Percentiles rank a stretch among this genome's conserved stretches.
These are phyloP conservation scores for Claviceps lovelessii DNA, from an alignment of 2,329 filamentous ascomycete species.

Conservation along the genomic window DNA sequence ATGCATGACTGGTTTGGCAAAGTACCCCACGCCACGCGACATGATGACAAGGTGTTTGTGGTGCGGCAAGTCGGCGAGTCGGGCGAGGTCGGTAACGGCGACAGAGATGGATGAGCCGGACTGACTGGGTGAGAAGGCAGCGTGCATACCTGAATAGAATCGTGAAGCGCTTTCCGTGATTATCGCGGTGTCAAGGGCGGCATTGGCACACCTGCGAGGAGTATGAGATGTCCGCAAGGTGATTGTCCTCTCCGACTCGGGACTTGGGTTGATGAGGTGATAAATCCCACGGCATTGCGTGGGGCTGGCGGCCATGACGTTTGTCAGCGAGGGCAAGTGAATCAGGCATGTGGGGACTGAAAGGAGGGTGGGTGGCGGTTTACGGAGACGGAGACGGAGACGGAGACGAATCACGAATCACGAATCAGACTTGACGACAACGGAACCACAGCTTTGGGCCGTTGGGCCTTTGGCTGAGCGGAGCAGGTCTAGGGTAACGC, in stretches of 20 bases:
- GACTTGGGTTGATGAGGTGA: not conserved
- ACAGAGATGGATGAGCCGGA: not conserved
- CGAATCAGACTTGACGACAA: too few species aligned
- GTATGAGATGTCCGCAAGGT: not conserved
- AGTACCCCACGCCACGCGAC: not conserved
- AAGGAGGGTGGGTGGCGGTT: not conserved
- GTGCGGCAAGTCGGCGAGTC: not conserved
- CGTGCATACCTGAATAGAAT: not conserved
- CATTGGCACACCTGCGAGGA: not conserved
- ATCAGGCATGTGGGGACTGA: not conserved
- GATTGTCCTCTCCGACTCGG: not conserved
- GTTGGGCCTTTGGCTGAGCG: too few species aligned
- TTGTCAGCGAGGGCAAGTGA: constrained; percentile 4
- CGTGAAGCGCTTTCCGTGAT: not conserved
- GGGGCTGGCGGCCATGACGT: constrained; percentile 3
- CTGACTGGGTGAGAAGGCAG: not conserved
- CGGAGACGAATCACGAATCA: too few species aligned
- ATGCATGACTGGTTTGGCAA: not conserved
- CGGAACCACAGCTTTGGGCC: too few species aligned
- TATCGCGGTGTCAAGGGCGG: not conserved
- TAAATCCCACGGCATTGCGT: not conserved
- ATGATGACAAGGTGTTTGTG: not conserved
- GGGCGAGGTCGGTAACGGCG: not conserved
- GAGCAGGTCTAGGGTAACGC: not conserved
- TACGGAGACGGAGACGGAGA: too few species aligned